These are phyloP conservation scores for Cercospora sp. DNA, from an alignment of 2,329 filamentous ascomycete genomes.

Conservation along the genomic window DNA sequence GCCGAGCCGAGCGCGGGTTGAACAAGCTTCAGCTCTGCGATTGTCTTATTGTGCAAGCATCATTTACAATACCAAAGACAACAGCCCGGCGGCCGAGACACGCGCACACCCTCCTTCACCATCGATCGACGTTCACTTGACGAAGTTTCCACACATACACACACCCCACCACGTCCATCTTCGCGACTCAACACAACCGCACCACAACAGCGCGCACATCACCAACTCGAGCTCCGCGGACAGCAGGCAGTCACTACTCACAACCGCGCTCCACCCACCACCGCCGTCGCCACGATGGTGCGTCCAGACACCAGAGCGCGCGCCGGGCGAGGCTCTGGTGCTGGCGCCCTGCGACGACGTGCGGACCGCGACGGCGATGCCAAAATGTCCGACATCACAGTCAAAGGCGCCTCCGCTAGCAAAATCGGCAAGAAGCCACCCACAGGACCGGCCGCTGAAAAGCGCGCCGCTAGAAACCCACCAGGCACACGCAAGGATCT, in stretches of 20 bases:
- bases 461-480: constrained; percentile 25
- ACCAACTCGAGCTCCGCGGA: neutral
- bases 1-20: neutral
- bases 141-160: neutral
- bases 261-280: neutral
- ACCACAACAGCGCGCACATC: neutral
- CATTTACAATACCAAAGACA: neutral
- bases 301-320: constrained; percentile 15
- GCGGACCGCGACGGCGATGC: constrained; percentile 63
- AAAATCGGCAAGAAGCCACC: constrained; percentile 32
- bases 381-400: constrained; percentile 52
- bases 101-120: neutral
- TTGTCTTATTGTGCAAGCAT: constrained; percentile 7
- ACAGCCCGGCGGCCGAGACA: neutral
- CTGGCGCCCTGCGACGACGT: constrained; percentile 16
- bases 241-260: neutral
- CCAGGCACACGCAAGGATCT: constrained; percentile 21
- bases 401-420: constrained; percentile 34
- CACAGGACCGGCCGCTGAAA: constrained; percentile 20
- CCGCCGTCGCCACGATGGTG: constrained; percentile 14
- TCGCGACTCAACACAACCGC: neutral
- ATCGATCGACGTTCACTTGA: neutral
- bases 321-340: neutral
- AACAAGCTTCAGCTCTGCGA: constrained; percentile 4
- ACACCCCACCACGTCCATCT: neutral